Percentiles rank a stretch among this genome's conserved stretches.
These are phyloP conservation scores for Clitocybe nebularis DNA, from an alignment of 1,284 basidiomycete species.

Conservation along the genomic window DNA sequence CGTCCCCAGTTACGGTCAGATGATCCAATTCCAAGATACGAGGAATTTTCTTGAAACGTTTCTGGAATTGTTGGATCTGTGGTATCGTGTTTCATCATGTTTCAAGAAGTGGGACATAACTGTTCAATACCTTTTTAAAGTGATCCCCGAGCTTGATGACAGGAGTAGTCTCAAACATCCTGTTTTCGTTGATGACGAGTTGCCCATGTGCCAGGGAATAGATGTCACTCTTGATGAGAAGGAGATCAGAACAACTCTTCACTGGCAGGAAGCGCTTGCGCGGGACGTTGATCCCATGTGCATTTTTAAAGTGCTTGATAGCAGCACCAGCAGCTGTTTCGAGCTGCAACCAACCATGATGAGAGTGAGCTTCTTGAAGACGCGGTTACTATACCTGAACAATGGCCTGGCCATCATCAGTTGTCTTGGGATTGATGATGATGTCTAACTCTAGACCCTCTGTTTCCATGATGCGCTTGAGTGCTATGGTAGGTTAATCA, in stretches of 20 bases:
- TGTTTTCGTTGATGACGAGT: conserved; percentile 84
- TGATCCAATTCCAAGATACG: conserved; percentile 94
- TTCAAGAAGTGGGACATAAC: too few relatives aligned
- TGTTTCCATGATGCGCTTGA: conserved; percentile 93
- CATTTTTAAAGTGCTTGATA: conserved; percentile 95
- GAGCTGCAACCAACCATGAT: conserved; percentile 61
- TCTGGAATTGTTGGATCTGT: conserved; percentile 96
- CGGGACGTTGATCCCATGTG: conserved; percentile 97
- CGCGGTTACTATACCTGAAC: conserved; percentile 43
- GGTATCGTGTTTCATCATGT: too few relatives aligned
- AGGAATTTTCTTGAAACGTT: conserved; percentile 96
- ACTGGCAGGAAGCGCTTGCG: conserved; percentile 97
- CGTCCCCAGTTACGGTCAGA: conserved; percentile 94
- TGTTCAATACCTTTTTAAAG: conserved; percentile 67
- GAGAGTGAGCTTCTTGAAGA: background rate
- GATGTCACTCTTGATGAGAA: conserved; percentile 96
- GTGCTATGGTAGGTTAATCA: conserved; percentile 38
- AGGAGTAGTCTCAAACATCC: conserved; percentile 94
- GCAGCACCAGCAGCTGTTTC: conserved; percentile 98
- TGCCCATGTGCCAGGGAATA: conserved; percentile 95
- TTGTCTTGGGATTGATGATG: conserved; percentile 93
- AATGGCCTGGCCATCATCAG: conserved; percentile 87
- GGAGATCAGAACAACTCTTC: conserved; percentile 86
- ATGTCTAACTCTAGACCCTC: conserved; percentile 91
- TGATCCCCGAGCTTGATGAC: conserved; percentile 97